Evolutionary conservation across 2,329 filamentous ascomycete species (phyloP).

Genomic region (Lecanicillium sp.): DNA sequence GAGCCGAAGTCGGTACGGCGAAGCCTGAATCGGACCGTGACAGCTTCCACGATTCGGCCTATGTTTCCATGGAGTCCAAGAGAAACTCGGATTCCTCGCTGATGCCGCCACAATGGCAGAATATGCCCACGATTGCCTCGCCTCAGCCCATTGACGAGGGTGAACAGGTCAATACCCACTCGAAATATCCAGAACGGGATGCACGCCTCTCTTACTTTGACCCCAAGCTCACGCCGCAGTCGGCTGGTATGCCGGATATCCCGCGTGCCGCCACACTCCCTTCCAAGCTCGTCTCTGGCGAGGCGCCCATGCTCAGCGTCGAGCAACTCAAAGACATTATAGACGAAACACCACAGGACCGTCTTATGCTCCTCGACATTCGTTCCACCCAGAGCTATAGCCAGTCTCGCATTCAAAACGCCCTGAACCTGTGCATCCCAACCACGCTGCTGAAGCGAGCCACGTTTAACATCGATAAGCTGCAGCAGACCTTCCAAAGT

Average conservation of each 20-base stretch:
- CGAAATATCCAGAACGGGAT: conserved; percentile 42
- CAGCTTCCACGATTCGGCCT: conserved; percentile 42
- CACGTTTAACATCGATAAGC: conserved; percentile 81
- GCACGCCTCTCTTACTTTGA: conserved; percentile 46
- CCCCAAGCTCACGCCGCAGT: conserved; percentile 34
- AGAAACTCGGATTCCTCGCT: conserved; percentile 41
- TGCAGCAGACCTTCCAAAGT: conserved; percentile 77
- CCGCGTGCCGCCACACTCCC: conserved; percentile 45
- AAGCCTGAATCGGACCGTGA: conserved; percentile 28
- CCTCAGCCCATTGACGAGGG: conserved; percentile 22
- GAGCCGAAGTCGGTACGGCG: conserved; percentile 1
- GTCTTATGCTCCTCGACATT: conserved; percentile 70
- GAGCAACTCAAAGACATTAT: conserved; percentile 49
- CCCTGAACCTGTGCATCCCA: conserved; percentile 88
- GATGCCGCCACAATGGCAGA: conserved; percentile 29
- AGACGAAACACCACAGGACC: conserved; percentile 26
- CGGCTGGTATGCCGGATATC: conserved; percentile 14
- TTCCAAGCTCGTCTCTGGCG: conserved; percentile 34
- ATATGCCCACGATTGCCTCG: conserved; percentile 34
- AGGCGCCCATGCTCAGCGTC: conserved; percentile 43
- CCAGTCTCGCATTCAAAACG: conserved; percentile 65
- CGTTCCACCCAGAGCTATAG: conserved; percentile 79
- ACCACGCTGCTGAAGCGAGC: conserved; percentile 87
- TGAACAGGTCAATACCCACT: conserved; percentile 17
- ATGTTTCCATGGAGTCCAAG: conserved; percentile 46